Evolutionary conservation across 331 rosid species (phyloP).

Genomic region (Malus hybrid): DNA sequence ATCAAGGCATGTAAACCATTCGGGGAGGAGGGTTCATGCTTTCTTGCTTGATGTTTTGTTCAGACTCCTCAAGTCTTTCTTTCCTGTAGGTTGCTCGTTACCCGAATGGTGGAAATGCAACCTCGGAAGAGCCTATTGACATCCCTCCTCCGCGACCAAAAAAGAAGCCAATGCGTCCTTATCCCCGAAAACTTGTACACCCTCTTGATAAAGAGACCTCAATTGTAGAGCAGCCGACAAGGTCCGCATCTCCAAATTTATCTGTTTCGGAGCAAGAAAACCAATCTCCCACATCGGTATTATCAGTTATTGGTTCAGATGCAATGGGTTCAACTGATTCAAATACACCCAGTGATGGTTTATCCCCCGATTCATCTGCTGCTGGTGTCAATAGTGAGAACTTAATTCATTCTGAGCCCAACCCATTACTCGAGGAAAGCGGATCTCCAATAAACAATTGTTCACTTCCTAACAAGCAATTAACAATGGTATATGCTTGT

Average conservation of each 20-base stretch:
- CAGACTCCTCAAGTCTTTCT: conserved; percentile 9
- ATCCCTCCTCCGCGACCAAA: conserved; percentile 92
- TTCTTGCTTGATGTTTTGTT: conserved; percentile 7
- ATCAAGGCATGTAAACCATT: conserved; percentile 20
- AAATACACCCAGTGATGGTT: conserved; percentile 35
- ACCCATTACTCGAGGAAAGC: conserved; percentile 28
- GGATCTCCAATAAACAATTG: conserved; percentile 20
- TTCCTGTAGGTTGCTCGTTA: conserved; percentile 41
- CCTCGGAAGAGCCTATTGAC: conserved; percentile 43
- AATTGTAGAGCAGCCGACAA: conserved; percentile 24
- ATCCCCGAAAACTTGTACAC: conserved; percentile 64
- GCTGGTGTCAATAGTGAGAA: conserved; percentile 21
- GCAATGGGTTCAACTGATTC: conserved; percentile 39
- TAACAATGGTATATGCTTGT: conserved; percentile 32
- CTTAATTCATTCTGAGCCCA: conserved; percentile 24
- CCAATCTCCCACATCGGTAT: conserved; percentile 66
- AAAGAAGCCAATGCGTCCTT: conserved; percentile 77
- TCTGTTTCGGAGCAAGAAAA: conserved; percentile 48
- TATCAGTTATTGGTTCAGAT: conserved; percentile 42
- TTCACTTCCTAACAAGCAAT: conserved; percentile 20
- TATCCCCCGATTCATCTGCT: conserved; percentile 55
- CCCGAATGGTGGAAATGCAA: conserved; percentile 27
- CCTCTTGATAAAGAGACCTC: conserved; percentile 20
- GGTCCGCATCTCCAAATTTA: conserved; percentile 39
- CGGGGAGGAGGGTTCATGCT: conserved; percentile 1